Base-by-base conservation (phyloP, 2,329 filamentous ascomycete genomes). In the Phaeosphaeria sp. region DNA sequence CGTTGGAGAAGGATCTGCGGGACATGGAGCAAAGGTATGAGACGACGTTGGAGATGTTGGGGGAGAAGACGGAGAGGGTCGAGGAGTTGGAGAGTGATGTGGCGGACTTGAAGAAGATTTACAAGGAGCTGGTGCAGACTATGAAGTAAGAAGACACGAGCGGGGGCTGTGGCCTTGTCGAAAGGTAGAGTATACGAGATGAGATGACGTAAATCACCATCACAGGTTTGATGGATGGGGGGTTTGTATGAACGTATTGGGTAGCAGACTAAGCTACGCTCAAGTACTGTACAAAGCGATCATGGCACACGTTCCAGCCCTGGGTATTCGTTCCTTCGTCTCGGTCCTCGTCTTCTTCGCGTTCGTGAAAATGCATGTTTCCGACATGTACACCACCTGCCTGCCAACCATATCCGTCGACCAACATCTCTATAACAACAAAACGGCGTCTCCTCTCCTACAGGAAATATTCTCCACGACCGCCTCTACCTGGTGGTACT, bases 51-150 rank as follows among this genome's bases (percentile, higher is more conserved):
- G 93, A 98, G 80, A 89, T 98, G 87, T 80, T 99, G 55, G 95
- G 95, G 1, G 95, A 99, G 85, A 97, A 97, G 86, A 97, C 92
- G 77, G 95, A 99, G 82, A 82, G 90, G 72, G 93, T 97, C 2
- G 93, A 97, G 73, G 95, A 99, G 82, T 81, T 99, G 65, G 88
- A 85, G 76, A 89, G 91, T 13, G 95, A 98, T 82, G 91, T 99
- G 52, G 83, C 88, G 64, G 95, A 99, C 81, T 84, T 99, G 75
- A 99, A 99, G 82, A 90, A 89, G 72, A 97, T 99, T 85, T 98
- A 98, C 81, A 87, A 92, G 65, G 94, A 98, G 74, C 79, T 99
- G 76, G 91, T 96, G 49, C 91, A 96, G 79, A 87, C 89, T 73
- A 94, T 92, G 56, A 87, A 93, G 73, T 90, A 87, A 78, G 8